Conservation (phyloP, 495 filamentous ascomycete species). For the Articulospora tetracladia region DNA sequence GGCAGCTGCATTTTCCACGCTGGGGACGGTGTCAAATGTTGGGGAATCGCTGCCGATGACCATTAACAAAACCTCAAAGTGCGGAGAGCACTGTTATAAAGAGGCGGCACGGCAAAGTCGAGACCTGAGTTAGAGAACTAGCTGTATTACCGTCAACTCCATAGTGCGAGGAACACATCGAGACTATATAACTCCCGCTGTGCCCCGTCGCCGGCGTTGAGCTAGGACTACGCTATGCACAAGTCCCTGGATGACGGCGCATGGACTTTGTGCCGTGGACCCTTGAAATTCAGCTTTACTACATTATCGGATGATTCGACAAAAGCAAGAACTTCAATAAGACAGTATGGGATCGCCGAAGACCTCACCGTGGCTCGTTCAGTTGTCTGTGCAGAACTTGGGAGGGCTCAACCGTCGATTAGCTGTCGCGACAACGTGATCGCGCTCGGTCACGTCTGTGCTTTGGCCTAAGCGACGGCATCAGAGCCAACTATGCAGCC, state of each 20-base stretch:
- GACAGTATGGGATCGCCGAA: background rate
- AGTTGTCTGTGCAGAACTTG: background rate
- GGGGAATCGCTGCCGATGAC: background rate
- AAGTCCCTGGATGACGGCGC: background rate
- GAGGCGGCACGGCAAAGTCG: background rate
- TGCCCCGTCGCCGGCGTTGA: background rate
- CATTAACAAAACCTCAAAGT: background rate
- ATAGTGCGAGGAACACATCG: background rate
- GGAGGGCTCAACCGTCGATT: background rate
- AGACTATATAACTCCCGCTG: background rate
- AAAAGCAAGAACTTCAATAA: background rate
- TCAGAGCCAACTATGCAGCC: background rate
- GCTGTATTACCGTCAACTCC: background rate
- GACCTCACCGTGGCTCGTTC: background rate
- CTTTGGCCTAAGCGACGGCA: background rate
- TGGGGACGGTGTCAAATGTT: background rate
- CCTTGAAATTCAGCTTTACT: background rate
- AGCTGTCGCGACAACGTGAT: background rate
- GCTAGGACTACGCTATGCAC: background rate
- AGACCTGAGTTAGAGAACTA: background rate
- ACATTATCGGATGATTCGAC: no score
- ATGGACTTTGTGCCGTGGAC: background rate
- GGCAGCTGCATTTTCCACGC: conserved; percentile 39
- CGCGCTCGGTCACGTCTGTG: background rate
- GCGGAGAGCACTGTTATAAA: background rate